Conservation (phyloP, 768 basidiomycete genomes). For the Agaricus subrufescens region DNA sequence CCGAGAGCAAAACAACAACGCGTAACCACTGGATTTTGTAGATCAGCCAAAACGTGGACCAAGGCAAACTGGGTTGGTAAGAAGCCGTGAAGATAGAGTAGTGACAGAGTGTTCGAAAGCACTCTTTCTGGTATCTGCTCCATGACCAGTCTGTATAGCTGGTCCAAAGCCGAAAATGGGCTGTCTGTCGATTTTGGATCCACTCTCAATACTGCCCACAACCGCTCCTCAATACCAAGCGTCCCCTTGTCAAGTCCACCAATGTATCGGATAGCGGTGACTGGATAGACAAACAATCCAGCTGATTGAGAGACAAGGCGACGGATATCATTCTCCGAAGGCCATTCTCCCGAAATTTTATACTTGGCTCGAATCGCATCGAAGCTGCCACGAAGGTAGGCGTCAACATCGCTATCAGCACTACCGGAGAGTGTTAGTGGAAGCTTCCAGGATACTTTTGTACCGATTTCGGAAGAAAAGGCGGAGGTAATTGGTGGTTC, state of each 20-base stretch:
- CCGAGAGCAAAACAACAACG: background rate
- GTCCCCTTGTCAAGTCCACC: background rate
- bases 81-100: background rate
- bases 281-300: constrained; percentile 21
- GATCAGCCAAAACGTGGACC: too few species aligned
- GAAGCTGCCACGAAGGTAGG: background rate
- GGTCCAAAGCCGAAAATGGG: background rate
- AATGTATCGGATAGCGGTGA: constrained; percentile 20
- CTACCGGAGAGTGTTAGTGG: constrained; percentile 4
- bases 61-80: background rate
- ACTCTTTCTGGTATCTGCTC: background rate
- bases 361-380: background rate
- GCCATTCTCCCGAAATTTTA: constrained; percentile 13
- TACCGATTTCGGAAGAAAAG: background rate
- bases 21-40: background rate
- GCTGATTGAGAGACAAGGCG: constrained; percentile 16
- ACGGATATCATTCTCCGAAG: constrained; percentile 13
- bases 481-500: constrained; percentile 8
- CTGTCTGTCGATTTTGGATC: background rate
- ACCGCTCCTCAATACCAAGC: too few species aligned
- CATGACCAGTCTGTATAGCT: background rate
- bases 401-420: background rate
- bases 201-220: too few species aligned
- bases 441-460: background rate
- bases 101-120: background rate